phyloP scores from a whole-genome alignment of 1,284 basidiomycete genomes.

The Ustilago crameri region DNA sequence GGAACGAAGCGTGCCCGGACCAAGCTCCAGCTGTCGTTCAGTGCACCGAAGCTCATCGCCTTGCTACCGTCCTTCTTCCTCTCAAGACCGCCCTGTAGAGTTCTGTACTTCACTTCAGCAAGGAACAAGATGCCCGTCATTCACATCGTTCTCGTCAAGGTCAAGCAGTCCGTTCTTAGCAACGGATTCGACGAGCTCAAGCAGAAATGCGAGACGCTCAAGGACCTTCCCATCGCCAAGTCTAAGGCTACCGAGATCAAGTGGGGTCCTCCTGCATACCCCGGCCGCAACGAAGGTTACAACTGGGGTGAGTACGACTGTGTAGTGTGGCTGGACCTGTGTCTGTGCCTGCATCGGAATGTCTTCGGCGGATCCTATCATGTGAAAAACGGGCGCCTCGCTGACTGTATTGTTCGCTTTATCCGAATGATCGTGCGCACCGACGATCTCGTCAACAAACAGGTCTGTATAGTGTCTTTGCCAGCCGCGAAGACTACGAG shows the following conservation, averaged over 20 bases:
- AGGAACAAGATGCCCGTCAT: constrained; percentile 41
- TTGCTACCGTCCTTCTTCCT: no score
- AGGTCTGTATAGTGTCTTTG: constrained; percentile 59
- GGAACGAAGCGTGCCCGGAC: background rate
- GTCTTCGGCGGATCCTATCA: constrained; percentile 2
- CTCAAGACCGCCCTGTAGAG: no score
- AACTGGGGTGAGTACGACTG: constrained; percentile 49
- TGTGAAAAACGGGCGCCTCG: background rate
- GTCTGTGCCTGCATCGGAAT: constrained; percentile 1
- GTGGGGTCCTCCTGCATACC: constrained; percentile 58
- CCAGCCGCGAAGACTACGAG: constrained; percentile 50
- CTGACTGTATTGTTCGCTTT: constrained; percentile 2
- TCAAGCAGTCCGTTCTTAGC: constrained; percentile 55
- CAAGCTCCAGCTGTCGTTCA: background rate
- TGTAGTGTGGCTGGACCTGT: background rate
- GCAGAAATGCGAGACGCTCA: constrained; percentile 53
- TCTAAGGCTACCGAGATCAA: constrained; percentile 52
- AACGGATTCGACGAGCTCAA: constrained; percentile 63
- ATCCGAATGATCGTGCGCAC: background rate
- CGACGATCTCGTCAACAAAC: constrained; percentile 3
- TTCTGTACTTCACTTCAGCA: background rate
- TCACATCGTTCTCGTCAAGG: constrained; percentile 62
- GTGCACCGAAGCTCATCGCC: background rate
- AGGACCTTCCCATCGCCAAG: constrained; percentile 50
- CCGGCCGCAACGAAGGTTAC: constrained; percentile 56